Base-by-base conservation (phyloP, 2,329 filamentous ascomycete species). In the Colletotrichum musae region DNA sequence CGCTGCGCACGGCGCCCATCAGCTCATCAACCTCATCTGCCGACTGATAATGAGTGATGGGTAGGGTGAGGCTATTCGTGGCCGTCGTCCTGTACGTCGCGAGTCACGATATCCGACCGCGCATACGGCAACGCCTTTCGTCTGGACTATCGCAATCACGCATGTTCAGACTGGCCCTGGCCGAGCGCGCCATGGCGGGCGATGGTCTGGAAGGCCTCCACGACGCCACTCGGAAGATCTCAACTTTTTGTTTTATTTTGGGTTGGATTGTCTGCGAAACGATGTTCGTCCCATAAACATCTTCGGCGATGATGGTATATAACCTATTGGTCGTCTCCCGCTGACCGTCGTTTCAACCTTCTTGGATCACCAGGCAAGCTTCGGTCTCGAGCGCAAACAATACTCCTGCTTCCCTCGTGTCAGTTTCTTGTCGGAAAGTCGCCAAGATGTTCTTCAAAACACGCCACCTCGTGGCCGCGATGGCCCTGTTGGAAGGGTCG, bases 401-500 rank as follows among this genome's bases (percentile, higher is more conserved):
- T 36, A 36, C 32, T 21, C 56, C 36, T 36, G 18, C 58, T 48
- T 53, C 52, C 16, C 36, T 68, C 39, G 18, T 24, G 15, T 51
- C 36, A 4, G 21, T 7, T 4, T n/a, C 3, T 32, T 32, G 6
- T 57, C 13, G 15, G 7, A 12, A 12, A 51, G 15, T n/a, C 16
- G 39, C 18, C 43, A 59, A 54, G 0, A 69, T 69, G 66, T 48
- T 65, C 15, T 60, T 65, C 16, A 41, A 50, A 16, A 43, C 57
- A 41, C 51, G 62, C 4, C 61, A 54, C 41, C 16, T 66, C 13
- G 54, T 47, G 26, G 62, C 61, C 32, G 36, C 24, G 12, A 54
- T 69, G 54, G 66, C 66, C n/a, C 66, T 69, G 7, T 36, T 65
- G 10, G 56, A 59, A 18, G 58, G 28, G 43, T 59, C 57, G 13